Evolutionary conservation across 352 stramenopile genomes (phyloP).

Genomic region (Hyaloperonospora brassicae): DNA sequence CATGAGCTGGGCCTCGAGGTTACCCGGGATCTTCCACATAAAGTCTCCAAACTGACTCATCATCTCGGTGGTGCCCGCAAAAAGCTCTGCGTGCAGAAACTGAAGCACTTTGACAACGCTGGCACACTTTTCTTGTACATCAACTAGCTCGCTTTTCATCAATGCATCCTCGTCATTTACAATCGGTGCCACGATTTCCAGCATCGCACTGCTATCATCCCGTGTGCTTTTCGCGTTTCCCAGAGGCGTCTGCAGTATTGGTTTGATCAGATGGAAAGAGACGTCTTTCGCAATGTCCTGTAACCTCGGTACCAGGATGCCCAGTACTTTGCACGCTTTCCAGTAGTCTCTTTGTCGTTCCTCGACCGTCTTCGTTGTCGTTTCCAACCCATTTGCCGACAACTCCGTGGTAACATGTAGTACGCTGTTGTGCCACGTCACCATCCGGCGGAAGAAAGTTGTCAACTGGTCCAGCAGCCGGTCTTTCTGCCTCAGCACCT

Average conservation of each 20-base stretch:
- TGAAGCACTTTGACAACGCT: constrained; percentile 43
- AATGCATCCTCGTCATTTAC: constrained; percentile 1
- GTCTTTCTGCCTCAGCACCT: constrained; percentile 51
- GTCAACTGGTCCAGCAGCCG: constrained; percentile 40
- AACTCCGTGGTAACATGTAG: constrained; percentile 25
- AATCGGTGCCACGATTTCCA: constrained; percentile 21
- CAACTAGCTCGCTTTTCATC: constrained; percentile 18
- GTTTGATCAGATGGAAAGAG: constrained; percentile 39
- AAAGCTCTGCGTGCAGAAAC: constrained; percentile 50
- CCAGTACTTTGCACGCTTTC: constrained; percentile 45
- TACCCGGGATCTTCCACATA: constrained; percentile 66
- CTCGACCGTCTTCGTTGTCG: constrained; percentile 1
- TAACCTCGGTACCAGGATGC: constrained; percentile 33
- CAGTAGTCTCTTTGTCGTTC: constrained; percentile 41
- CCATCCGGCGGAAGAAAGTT: constrained; percentile 34
- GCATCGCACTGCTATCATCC: constrained; percentile 13
- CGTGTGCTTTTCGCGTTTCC: constrained; percentile 21
- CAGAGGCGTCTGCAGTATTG: constrained; percentile 27
- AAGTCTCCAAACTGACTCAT: constrained; percentile 47
- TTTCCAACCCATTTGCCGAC: constrained; percentile 5
- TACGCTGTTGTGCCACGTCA: constrained; percentile 34
- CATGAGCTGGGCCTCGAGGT: constrained; percentile 59
- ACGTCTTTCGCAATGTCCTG: constrained; percentile 51
- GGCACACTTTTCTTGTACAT: constrained; percentile 30
- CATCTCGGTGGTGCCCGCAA: constrained; percentile 32